phyloP scores from a whole-genome alignment of 2,329 filamentous ascomycete genomes.

The Delphinella strobiligena region DNA sequence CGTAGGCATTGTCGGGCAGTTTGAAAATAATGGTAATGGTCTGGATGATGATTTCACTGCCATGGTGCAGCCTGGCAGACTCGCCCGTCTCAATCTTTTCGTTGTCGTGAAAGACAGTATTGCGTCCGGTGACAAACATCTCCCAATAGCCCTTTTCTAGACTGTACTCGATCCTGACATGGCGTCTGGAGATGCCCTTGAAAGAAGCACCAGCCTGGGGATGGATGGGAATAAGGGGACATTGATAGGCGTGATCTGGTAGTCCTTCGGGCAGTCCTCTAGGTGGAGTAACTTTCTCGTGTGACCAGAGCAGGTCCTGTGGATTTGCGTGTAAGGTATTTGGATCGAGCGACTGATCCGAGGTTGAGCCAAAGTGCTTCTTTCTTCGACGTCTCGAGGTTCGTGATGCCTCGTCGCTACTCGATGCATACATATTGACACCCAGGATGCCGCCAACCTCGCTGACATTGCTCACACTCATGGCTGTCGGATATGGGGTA shows the following conservation, averaged over 20 bases:
- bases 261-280: constrained; percentile 2
- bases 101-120: constrained; percentile 59
- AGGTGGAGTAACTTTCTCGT: background rate
- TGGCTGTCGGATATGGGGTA: constrained; percentile 1
- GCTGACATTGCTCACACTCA: constrained; percentile 14
- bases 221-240: constrained; percentile 54
- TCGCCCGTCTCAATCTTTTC: constrained; percentile 31
- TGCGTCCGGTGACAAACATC: constrained; percentile 49
- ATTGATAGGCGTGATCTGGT: constrained; percentile 6
- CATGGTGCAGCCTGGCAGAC: constrained; percentile 48
- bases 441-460: constrained; percentile 18
- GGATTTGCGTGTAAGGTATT: constrained; percentile 8
- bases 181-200: constrained; percentile 61
- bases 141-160: constrained; percentile 51
- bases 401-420: constrained; percentile 8
- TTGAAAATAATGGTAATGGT: constrained; percentile 56
- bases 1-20: constrained; percentile 50
- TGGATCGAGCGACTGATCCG: constrained; percentile 8
- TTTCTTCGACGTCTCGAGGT: constrained; percentile 8
- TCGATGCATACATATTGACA: constrained; percentile 10
- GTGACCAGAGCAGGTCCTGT: constrained; percentile 7
- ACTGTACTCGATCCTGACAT: constrained; percentile 62
- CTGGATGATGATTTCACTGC: constrained; percentile 59
- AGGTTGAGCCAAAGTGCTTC: constrained; percentile 22
- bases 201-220: constrained; percentile 54